A percentile compares a stretch with the other conserved stretches of the same genome.
Conservation (phyloP, 2,329 filamentous ascomycete species). For the Neodidymelliopsis sp. region DNA sequence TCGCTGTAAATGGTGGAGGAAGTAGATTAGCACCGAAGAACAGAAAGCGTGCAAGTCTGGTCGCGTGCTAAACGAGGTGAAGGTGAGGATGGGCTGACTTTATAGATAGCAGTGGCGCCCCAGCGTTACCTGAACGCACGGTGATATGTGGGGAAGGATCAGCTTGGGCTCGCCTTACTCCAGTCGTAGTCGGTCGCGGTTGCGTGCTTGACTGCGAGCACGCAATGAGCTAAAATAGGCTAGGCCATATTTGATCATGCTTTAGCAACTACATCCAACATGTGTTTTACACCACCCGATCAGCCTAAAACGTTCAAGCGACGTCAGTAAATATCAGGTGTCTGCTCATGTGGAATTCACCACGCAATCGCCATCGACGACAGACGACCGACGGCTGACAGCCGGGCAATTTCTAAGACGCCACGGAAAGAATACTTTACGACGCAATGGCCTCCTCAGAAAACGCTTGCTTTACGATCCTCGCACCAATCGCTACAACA, state of each 20-base stretch:
- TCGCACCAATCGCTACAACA: not conserved
- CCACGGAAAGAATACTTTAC: no score
- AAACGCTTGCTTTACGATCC: not conserved
- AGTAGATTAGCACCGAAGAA: not conserved
- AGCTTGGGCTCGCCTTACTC: conserved; percentile 13
- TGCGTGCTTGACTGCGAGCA: conserved; percentile 15
- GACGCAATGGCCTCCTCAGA: not conserved
- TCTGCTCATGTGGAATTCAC: not conserved
- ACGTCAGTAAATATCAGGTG: conserved; percentile 7
- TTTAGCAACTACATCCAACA: conserved; percentile 8
- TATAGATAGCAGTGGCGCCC: conserved; percentile 25
- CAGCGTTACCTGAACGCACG: conserved; percentile 15
- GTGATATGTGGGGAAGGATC: conserved; percentile 32
- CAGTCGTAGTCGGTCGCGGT: conserved; percentile 13
- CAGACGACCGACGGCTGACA: not conserved
- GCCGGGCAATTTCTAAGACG: no score
- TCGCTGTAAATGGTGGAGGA: not conserved
- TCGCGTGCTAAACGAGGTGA: conserved; percentile 13
- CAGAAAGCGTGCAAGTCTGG: not conserved
- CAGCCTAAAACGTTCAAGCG: conserved; percentile 2
- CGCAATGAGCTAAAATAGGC: conserved; percentile 9
- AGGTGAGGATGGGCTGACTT: conserved; percentile 20
- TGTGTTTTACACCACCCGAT: conserved; percentile 4
- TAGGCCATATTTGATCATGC: not conserved
- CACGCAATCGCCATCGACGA: conserved; percentile 3